These are phyloP conservation scores for Paracoccidioides brasiliensis DNA, from an alignment of 2,329 filamentous ascomycete genomes.

Conservation along the genomic window DNA sequence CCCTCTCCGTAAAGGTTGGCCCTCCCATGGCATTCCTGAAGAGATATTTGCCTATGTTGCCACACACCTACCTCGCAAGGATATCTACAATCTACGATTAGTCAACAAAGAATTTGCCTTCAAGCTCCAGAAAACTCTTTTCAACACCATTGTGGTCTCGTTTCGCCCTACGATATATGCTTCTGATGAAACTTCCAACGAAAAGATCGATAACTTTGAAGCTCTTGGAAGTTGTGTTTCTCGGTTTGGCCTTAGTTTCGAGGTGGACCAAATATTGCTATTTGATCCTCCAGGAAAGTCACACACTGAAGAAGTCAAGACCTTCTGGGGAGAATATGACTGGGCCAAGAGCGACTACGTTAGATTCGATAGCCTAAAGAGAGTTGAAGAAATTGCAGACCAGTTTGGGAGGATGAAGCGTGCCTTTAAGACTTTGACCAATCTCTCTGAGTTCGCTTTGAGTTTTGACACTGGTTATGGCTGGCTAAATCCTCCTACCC, in stretches of 20 bases:
- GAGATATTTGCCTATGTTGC: conserved; percentile 51
- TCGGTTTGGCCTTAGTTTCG: conserved; percentile 54
- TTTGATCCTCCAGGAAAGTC: conserved; percentile 40
- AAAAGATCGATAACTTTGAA: conserved; percentile 38
- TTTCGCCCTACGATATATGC: conserved; percentile 49
- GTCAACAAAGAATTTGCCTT: conserved; percentile 47
- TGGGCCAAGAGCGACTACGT: conserved; percentile 50
- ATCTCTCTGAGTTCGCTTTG: conserved; percentile 50
- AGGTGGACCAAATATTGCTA: conserved; percentile 43
- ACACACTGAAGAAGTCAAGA: conserved; percentile 40
- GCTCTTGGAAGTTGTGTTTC: conserved; percentile 49
- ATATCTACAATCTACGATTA: conserved; percentile 48
- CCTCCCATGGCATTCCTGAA: conserved; percentile 37
- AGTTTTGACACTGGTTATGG: conserved; percentile 56
- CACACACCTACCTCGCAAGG: conserved; percentile 41
- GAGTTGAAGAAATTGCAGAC: conserved; percentile 50
- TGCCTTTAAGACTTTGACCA: conserved; percentile 44
- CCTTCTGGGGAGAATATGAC: conserved; percentile 52
- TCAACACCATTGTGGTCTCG: conserved; percentile 50
- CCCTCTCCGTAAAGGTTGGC: conserved; percentile 20
- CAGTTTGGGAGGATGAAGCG: conserved; percentile 48
- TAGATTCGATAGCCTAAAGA: conserved; percentile 46
- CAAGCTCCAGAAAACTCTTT: conserved; percentile 46
- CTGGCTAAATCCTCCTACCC: conserved; percentile 51
- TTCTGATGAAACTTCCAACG: conserved; percentile 20